Evolutionary conservation across 1,139 yeast genomes (phyloP), one percentile per base, ranked within the genome.

Genomic region (Candida sojae): DNA sequence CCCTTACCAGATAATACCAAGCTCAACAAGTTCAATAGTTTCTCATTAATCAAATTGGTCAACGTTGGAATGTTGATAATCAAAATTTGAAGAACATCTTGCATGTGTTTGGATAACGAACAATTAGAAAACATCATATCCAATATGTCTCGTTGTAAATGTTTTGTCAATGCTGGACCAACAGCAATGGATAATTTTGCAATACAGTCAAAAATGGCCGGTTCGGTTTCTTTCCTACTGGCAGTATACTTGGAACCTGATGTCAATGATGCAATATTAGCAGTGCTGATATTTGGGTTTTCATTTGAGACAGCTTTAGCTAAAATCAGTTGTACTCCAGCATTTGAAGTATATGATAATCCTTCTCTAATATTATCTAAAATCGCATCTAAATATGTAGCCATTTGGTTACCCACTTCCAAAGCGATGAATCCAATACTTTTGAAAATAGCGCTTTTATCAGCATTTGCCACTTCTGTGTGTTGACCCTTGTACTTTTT

Each of bases 91-190:
- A 92, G 64, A 10, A 95, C 89, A 50, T 83, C 82, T 60, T 89
- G 84, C 82, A 92, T 82, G 53, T 88, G 85, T 52, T 81, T 86
- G 21, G 93, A 87, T 44, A 93, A 75, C 0, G 96, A 89, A 54
- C 97, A 90, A 47, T 87, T 74, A 43, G 75, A 80, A 58, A 93
- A 79, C 70, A 92, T 80, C 73, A 88, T 77, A 55, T 87, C 95
- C 49, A 93, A 70, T 25, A 92, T 80, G 58, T 90, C 96, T 53
- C 86, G 78, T 55, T 91, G 93, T 52, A 93, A 72, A 61, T 90
- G 93, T 61, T 92, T 92, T 0, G 97, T 88, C 47, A 93, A 73
- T 0, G 97, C 96, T n/a, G 97, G 96, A 0, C 97, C 98, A 10
- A 92, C 91, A 0, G 98, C 96, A 25, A 80, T 79, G 0, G 97